phyloP scores from a whole-genome alignment of 345 rosid genomes.

The Lenwebbia sp. region DNA sequence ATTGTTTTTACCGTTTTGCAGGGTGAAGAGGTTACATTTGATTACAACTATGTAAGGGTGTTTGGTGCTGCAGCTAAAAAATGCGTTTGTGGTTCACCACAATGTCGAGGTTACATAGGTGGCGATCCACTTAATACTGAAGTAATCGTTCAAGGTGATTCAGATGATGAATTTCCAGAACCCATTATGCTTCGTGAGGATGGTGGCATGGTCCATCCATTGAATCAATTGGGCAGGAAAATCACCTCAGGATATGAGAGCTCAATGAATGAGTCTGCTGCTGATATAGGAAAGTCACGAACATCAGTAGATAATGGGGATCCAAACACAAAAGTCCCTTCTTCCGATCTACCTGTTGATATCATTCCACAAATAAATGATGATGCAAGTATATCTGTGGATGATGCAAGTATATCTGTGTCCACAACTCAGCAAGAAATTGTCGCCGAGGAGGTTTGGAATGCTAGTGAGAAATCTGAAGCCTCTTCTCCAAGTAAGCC shows the following conservation, averaged over 20 bases:
- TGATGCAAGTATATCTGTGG: constrained; percentile 10
- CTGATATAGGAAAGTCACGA: constrained; percentile 13
- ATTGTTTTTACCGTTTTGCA: constrained; percentile 6
- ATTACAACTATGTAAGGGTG: constrained; percentile 96
- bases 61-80: constrained; percentile 98
- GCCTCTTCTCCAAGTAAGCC: constrained; percentile 13
- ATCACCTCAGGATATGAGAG: constrained; percentile 14
- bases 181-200: constrained; percentile 67
- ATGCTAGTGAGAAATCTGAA: constrained; percentile 4
- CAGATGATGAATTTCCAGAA: constrained; percentile 96
- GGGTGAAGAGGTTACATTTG: constrained; percentile 95
- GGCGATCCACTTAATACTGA: constrained; percentile 81
- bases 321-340: constrained; percentile 10
- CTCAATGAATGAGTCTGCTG: constrained; percentile 16
- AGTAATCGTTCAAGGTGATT: constrained; percentile 83
- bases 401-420: constrained; percentile 9
- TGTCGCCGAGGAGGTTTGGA: constrained; percentile 22
- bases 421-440: constrained; percentile 22
- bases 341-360: constrained; percentile 21
- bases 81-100: constrained; percentile 83
- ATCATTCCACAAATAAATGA: constrained; percentile 11
- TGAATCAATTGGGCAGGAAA: constrained; percentile 6
- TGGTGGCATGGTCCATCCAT: constrained; percentile 37
- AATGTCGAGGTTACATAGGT: constrained; percentile 92
- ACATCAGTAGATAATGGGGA: constrained; percentile 21